phyloP scores from a whole-genome alignment of 352 stramenopile species.

The Albugo candida region DNA sequence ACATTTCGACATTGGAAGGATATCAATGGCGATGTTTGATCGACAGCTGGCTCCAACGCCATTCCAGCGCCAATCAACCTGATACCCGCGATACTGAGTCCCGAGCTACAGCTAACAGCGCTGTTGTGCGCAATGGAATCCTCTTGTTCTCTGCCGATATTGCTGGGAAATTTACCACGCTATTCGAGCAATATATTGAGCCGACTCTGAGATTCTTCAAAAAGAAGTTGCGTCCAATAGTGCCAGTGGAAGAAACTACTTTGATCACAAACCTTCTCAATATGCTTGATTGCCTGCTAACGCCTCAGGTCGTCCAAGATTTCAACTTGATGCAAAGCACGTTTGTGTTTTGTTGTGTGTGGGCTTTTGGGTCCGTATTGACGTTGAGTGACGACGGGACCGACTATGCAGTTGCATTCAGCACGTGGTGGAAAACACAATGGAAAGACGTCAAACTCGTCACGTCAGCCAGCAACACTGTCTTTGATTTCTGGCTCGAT shows the following conservation, averaged over 20 bases:
- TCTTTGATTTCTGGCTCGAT: constrained; percentile 96
- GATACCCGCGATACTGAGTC: constrained; percentile 26
- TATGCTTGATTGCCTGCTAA: constrained; percentile 88
- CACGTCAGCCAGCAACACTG: constrained; percentile 80
- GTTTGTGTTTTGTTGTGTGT: constrained; percentile 92
- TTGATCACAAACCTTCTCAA: constrained; percentile 85
- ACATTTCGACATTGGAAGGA: constrained; percentile 88
- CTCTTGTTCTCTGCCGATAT: constrained; percentile 67
- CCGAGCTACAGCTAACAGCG: constrained; percentile 10
- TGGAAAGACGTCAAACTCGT: constrained; percentile 94
- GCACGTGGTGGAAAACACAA: constrained; percentile 89
- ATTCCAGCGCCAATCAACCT: constrained; percentile 24
- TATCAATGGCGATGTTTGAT: constrained; percentile 92
- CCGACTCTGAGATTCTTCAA: constrained; percentile 86
- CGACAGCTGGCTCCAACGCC: constrained; percentile 78
- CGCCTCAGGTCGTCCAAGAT: constrained; percentile 48
- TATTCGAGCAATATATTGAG: constrained; percentile 87
- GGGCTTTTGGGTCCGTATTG: constrained; percentile 86
- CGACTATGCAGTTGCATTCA: constrained; percentile 88
- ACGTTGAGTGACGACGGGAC: constrained; percentile 87
- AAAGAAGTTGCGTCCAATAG: constrained; percentile 82
- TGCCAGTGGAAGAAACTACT: constrained; percentile 87
- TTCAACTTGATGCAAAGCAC: constrained; percentile 76
- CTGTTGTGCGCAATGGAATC: too few species aligned
- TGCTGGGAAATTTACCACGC: constrained; percentile 52